Evolutionary conservation across 768 basidiomycete genomes (phyloP).

Genomic region (Chiua virens): DNA sequence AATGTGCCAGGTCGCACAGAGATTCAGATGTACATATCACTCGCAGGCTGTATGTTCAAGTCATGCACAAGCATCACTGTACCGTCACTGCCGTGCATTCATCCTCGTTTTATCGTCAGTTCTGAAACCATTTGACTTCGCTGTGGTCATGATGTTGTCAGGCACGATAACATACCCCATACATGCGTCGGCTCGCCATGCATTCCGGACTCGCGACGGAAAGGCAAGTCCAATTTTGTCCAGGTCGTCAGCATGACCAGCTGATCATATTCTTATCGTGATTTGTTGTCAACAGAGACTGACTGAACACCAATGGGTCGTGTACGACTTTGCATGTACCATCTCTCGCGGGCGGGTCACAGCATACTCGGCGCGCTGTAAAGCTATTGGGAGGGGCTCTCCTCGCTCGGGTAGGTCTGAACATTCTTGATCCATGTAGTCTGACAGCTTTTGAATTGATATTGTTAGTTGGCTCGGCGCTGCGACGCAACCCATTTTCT

Average conservation of each 20-base stretch:
- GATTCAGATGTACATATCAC: neutral
- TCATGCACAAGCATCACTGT: no score
- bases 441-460: neutral
- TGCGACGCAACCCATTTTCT: conserved; percentile 65
- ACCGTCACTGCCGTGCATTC: no score
- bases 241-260: neutral
- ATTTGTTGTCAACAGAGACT: conserved; percentile 38
- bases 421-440: neutral
- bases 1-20: no score
- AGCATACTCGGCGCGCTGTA: conserved; percentile 56
- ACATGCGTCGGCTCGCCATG: conserved; percentile 9
- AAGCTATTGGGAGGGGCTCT: conserved; percentile 51
- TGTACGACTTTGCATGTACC: conserved; percentile 52
- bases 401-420: conserved; percentile 56
- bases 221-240: conserved; percentile 19
- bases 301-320: conserved; percentile 57
- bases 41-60: no score
- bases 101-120: no score
- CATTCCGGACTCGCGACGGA: conserved; percentile 27
- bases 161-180: conserved; percentile 15
- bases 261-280: neutral
- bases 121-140: no score
- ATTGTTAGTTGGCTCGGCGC: conserved; percentile 55
- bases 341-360: conserved; percentile 54
- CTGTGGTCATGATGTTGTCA: neutral